Evolutionary conservation across 1,284 basidiomycete species (phyloP).

Genomic region (Pseudozyma sp.): DNA sequence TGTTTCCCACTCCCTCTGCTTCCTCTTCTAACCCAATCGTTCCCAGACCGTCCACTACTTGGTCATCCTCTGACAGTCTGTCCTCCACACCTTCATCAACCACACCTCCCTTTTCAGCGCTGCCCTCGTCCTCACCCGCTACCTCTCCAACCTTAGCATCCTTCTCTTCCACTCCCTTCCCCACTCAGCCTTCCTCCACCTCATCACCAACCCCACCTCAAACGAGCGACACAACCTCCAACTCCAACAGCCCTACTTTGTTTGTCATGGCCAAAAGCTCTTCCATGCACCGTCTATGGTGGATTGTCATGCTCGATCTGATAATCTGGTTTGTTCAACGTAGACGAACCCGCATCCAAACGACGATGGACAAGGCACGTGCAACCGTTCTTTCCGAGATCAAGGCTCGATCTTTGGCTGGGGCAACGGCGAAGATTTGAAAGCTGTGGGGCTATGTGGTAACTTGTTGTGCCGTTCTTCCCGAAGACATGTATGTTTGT

Average conservation of each 20-base stretch:
- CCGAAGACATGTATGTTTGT: no score
- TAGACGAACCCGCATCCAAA: conserved; percentile 20
- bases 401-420: not conserved
- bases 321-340: conserved; percentile 27
- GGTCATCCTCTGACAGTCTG: not conserved
- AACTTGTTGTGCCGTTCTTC: no score
- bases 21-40: not conserved
- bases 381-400: conserved; percentile 1
- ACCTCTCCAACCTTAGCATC: not conserved
- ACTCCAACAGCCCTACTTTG: not conserved
- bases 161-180: not conserved
- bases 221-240: not conserved
- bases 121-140: not conserved
- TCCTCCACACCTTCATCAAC: not conserved
- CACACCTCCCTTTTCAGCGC: not conserved
- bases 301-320: conserved; percentile 31
- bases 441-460: no score
- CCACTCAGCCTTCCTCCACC: not conserved
- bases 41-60: not conserved
- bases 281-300: conserved; percentile 30
- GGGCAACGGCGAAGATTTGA: not conserved
- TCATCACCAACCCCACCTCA: not conserved
- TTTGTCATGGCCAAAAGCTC: not conserved
- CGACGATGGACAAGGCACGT: conserved; percentile 10
- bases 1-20: conserved; percentile 11